Conservation (phyloP, 2,329 filamentous ascomycete species). For the Aspergillus sp. region DNA sequence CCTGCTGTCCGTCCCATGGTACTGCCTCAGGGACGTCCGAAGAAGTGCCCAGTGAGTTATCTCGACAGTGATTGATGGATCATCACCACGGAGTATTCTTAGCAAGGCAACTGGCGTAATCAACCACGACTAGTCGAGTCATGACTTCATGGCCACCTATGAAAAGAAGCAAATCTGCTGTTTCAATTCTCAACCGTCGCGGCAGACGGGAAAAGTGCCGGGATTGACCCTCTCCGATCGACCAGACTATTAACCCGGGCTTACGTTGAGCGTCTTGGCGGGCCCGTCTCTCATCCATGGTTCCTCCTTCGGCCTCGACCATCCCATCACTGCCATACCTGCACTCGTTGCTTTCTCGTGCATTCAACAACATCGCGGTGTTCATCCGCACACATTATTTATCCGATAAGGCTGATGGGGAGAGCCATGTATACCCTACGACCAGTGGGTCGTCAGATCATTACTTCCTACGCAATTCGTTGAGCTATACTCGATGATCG, state of each 20-base stretch:
- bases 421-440: background rate
- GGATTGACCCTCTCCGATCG: background rate
- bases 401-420: background rate
- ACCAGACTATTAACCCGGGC: background rate
- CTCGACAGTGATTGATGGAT: background rate
- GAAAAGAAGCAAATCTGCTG: background rate
- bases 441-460: background rate
- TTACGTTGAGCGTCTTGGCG: background rate
- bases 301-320: background rate
- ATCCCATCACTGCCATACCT: background rate
- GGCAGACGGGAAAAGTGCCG: background rate
- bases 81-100: background rate
- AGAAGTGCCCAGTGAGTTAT: background rate
- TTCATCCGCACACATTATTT: too few species aligned
- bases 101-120: background rate
- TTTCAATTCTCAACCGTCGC: background rate
- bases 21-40: background rate
- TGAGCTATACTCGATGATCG: background rate
- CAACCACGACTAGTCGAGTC: background rate
- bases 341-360: too few species aligned
- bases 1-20: background rate
- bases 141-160: too few species aligned
- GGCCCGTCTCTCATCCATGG: background rate
- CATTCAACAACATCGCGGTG: too few species aligned
- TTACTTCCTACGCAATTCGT: background rate